phyloP scores from a whole-genome alignment of 2,329 filamentous ascomycete genomes.

The Phialocephala subalpina region DNA sequence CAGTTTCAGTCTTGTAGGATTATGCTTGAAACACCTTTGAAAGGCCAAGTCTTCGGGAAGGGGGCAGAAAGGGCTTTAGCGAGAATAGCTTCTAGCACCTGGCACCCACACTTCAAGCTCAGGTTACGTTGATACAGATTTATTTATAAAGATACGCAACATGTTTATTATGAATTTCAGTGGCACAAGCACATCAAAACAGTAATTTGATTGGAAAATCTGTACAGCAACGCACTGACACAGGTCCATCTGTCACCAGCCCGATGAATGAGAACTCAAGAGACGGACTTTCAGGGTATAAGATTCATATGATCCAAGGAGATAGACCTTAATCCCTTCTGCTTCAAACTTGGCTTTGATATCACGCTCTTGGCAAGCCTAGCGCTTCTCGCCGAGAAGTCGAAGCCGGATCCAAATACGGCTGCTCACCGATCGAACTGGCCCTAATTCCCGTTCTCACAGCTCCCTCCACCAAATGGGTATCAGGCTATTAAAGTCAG shows the following conservation, averaged over 20 bases:
- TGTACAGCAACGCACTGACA: no score
- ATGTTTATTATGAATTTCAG: no score
- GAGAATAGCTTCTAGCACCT: background rate
- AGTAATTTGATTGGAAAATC: no score
- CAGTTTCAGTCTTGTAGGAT: no score
- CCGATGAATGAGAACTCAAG: no score
- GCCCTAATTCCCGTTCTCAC: conserved; percentile 53
- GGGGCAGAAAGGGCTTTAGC: background rate
- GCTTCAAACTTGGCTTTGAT: background rate
- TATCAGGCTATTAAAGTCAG: conserved; percentile 55
- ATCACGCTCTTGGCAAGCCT: conserved; percentile 4
- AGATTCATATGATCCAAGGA: background rate
- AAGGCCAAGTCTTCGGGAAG: background rate
- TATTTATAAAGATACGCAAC: no score
- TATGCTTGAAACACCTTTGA: background rate
- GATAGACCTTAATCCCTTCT: background rate
- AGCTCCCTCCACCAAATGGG: conserved; percentile 55
- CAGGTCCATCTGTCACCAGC: no score
- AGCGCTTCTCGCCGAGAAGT: conserved; percentile 30
- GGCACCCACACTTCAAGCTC: background rate
- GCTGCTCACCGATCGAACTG: conserved; percentile 58
- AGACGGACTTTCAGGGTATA: no score
- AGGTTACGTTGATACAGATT: background rate
- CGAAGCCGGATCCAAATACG: conserved; percentile 56
- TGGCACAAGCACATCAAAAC: no score